Evolutionary conservation across 2,329 filamentous ascomycete species (phyloP), one percentile per base, ranked within the genome.

Genomic region (Trichoderma sp.): DNA sequence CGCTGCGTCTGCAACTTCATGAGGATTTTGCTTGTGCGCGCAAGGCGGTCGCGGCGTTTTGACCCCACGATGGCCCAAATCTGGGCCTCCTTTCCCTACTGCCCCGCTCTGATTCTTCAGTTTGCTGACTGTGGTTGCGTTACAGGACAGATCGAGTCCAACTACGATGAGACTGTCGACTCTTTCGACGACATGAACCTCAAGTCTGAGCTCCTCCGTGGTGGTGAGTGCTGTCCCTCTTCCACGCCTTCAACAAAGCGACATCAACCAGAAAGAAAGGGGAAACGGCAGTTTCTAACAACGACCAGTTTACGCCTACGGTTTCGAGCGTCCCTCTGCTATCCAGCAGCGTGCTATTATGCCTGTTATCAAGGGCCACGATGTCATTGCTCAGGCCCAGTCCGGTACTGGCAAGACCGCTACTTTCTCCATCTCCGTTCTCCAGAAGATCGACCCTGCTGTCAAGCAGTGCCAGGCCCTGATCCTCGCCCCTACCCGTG

Each of bases 301-400:
- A 70, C 31, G 29, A 40, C 8, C 60, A 81, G 93, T 99, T 83
- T 99, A 98, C 84, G 96, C 96, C 82, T 99, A 99, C 84, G 96
- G 96, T 92, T 99, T 99, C 87, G 96, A 99, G 90, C 94, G 96
- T 77, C 96, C 96, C 73, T 99, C 96, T 86, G 95, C 96, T 83
- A 99, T 99, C 78, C 96, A 99, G 92, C 94, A 97, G 91, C 95
- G 96, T 81, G 96, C 96, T 78, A 99, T 99, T 85, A 97, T 98
- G 92, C 96, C 96, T 80, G 96, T 99, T 81, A 98, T 99, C 88
- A 97, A 98, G 90, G 94, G 94, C 78, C 94, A 95, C 88, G 96
- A 99, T 90, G 96, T 99, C 80, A 99, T 99, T 83, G 96, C 96
- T 74, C 96, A 99, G 88, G 96, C 96, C 79, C 96, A 99, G 88